A percentile compares a stretch with the other conserved stretches of the same genome.
phyloP scores from a whole-genome alignment of 305 asterid genomes.

The Salvia sclarea region DNA sequence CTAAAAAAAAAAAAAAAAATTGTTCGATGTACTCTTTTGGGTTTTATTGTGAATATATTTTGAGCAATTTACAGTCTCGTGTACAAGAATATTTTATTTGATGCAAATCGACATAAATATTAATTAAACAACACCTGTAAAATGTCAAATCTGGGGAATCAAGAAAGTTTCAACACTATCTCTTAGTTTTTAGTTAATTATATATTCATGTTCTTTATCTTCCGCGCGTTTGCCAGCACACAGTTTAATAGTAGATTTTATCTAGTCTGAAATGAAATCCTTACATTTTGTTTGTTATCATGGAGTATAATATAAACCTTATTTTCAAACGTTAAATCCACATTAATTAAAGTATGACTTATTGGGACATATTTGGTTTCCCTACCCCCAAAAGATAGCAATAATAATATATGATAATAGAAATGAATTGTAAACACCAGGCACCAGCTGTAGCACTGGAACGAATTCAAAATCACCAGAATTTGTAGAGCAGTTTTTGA shows the following conservation, averaged over 20 bases:
- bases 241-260: background rate
- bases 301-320: background rate
- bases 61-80: background rate
- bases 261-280: background rate
- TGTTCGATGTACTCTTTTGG: background rate
- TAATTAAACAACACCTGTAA: no score
- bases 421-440: background rate
- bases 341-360: background rate
- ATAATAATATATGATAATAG: background rate
- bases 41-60: background rate
- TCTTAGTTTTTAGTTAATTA: background rate
- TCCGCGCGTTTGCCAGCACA: background rate
- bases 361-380: background rate
- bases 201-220: background rate
- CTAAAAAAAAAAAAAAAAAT: no score
- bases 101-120: background rate
- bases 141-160: background rate
- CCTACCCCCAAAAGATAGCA: background rate
- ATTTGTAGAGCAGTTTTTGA: slow-evolving; percentile 21
- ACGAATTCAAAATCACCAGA: slow-evolving; percentile 18
- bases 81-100: no score
- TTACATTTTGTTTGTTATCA: background rate
- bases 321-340: background rate
- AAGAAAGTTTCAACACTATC: background rate
- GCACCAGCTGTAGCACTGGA: slow-evolving; percentile 24